Conservation (phyloP, 371 early-diverging fungal species). For the Dinochytrium kinnereticum region DNA sequence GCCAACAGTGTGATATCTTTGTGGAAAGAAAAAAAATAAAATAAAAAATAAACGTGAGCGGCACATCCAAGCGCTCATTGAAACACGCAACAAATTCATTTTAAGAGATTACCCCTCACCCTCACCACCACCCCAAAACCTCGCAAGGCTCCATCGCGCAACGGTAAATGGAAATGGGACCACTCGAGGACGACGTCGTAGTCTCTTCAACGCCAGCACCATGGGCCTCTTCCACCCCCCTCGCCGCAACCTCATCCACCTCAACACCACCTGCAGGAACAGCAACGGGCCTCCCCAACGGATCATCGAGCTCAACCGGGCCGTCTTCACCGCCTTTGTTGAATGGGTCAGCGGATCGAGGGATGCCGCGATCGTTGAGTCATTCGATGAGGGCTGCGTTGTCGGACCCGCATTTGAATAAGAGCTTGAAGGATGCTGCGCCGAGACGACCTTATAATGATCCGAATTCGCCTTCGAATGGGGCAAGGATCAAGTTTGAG, state of each 20-base stretch:
- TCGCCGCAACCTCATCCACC: not conserved
- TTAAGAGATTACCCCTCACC: too few species aligned
- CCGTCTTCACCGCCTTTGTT: not conserved
- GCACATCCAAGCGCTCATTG: too few species aligned
- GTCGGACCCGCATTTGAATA: slow-evolving; percentile 28
- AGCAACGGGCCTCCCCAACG: not conserved
- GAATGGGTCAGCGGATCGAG: too few species aligned
- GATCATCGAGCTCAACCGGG: not conserved
- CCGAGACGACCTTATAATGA: slow-evolving; percentile 23
- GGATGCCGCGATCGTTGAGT: slow-evolving; percentile 17
- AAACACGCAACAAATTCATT: too few species aligned
- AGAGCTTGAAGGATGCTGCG: slow-evolving; percentile 28
- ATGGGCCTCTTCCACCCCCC: too few species aligned
- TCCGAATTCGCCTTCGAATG: slow-evolving; percentile 20
- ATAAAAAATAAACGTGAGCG: too few species aligned
- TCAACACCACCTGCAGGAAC: not conserved
- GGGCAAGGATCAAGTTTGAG: slow-evolving; percentile 33
- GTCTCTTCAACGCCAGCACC: too few species aligned
- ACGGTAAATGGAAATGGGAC: not conserved
- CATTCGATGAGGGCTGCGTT: slow-evolving; percentile 33
- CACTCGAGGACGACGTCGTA: not conserved
- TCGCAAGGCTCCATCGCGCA: too few species aligned
- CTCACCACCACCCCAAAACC: too few species aligned
- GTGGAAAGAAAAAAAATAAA: too few species aligned
- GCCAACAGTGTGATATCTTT: too few species aligned